phyloP scores from a whole-genome alignment of 306 rosid species.

The Herpetospermum pedunculosum region DNA sequence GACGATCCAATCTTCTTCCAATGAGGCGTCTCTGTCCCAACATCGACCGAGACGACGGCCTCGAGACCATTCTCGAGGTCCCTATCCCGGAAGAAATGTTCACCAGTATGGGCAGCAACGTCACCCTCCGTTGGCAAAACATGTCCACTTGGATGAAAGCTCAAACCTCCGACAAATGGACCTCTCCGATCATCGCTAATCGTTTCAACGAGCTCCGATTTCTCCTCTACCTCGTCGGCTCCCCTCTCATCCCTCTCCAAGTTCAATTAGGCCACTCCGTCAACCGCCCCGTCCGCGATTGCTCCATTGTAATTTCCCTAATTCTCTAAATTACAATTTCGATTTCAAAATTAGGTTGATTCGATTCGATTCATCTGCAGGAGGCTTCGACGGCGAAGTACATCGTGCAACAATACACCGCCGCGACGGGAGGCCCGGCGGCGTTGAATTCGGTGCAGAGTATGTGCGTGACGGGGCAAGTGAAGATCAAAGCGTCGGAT shows the following conservation, averaged over 20 bases:
- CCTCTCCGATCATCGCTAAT: constrained; percentile 45
- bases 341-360: too few relatives aligned
- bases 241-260: constrained; percentile 92
- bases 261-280: constrained; percentile 69
- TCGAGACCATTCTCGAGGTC: constrained; percentile 85
- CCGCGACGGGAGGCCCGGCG: constrained; percentile 88
- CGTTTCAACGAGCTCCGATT: constrained; percentile 74
- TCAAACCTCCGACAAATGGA: constrained; percentile 62
- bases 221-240: constrained; percentile 85
- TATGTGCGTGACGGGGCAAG: constrained; percentile 78
- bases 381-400: constrained; percentile 94
- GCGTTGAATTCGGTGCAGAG: constrained; percentile 67
- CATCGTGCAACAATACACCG: constrained; percentile 82
- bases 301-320: constrained; percentile 56
- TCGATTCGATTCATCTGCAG: constrained; percentile 11
- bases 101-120: constrained; percentile 63
- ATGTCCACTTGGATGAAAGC: constrained; percentile 88
- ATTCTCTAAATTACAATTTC: too few relatives aligned
- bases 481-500: constrained; percentile 66
- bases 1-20: too few relatives aligned
- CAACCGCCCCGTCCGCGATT: constrained; percentile 74
- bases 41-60: constrained; percentile 68
- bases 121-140: constrained; percentile 57
- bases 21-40: constrained; percentile 91
- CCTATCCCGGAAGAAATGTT: constrained; percentile 94